Evolutionary conservation across 2,329 filamentous ascomycete species (phyloP), one percentile per base, ranked within the genome.

Genomic region (Chalara sp.): DNA sequence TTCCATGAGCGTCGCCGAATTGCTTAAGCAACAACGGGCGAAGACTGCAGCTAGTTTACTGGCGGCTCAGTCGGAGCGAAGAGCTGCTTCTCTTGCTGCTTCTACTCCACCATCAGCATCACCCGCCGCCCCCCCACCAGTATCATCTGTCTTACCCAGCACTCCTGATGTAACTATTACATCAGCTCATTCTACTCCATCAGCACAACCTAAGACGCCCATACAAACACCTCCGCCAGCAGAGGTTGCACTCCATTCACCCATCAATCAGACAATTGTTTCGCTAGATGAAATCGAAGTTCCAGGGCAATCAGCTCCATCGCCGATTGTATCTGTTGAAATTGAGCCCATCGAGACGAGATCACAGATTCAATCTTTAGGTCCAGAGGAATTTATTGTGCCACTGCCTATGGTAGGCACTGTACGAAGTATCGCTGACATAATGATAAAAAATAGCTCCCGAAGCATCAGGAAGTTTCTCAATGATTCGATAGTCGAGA

Each of bases 341-440:
- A 30, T 31, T 6, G 50, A 56, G 5, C n/a, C 32, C 28, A 29
- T 28, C 12, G 6, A 10, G 13, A 52, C 33, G 10, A 32, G 13
- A 12, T 47, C 53, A 11, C 45, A 46, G n/a, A 44, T 58, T 8
- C 46, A 47, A 32, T 32, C 51, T 59, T 61, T 44, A 4, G 68
- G 63, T 30, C 55, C 58, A 13, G 68, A 67, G 49, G 75, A 80
- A 44, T 76, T 76, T 54, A 57, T 76, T 4, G 66, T 84, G 32
- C 82, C 81, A 1, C 66, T 85, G 1, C 78, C 80, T 10, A 21
- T 45, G 7, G 0, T 75, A 84, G 55, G 73, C 77, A 12, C 69
- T 77, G 11, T 77, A 72, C 73, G 80, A 12, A 70, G 73, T 3
- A 67, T 73, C 12, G 84, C 84, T 54, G 67, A 76, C 37, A 71